Base-by-base conservation (phyloP, 495 filamentous ascomycete species). In the Penicillium bovifimosum region DNA sequence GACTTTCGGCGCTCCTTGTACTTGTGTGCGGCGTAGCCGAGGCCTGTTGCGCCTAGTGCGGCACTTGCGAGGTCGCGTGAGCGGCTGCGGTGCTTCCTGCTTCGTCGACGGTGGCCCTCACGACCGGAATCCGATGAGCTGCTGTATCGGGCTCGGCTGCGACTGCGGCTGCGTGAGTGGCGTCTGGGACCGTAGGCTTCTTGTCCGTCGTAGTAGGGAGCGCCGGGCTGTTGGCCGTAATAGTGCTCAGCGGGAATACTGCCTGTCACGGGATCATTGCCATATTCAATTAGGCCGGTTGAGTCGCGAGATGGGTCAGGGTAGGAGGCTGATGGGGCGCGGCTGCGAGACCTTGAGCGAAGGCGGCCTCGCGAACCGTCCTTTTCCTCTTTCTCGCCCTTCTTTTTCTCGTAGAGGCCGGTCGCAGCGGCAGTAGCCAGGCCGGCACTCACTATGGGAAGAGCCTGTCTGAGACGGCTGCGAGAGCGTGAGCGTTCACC, bases 281-380 rank as follows among this genome's bases (percentile, higher is more conserved):
- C 89, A 71, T 92, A 92, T 67, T 91, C 87, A 72, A 95, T 88
- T 71, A 93, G 76, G 52, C 82, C 85, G 72, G 80, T 73, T 35
- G 70, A 81, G 67, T 80, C 76, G 55, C 76, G 75, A 32, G 72
- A 67, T 54, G 77, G 78, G 62, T 83, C 79, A 52, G 78, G 68
- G 55, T 80, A 82, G 62, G 68, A 74, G 59, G 75, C 74, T 31
- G 76, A 75, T 39, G 71, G 64, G 45, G 76, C 76, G 59, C 80
- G 76, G 66, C 81, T 83, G 60, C 73, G 74, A 31, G 77, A 80
- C 52, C 76, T 68, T 7, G 81, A 83, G 47, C 78, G 76, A 29
- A 74, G 74, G 46, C 68, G 65, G 41, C 75, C 76, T 68, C 73
- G 67, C 33, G 60, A 53, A 1, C 56, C 66, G 60, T 75, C 69